Conservation (phyloP, 768 basidiomycete species). For the Hygrocybe punicea region DNA sequence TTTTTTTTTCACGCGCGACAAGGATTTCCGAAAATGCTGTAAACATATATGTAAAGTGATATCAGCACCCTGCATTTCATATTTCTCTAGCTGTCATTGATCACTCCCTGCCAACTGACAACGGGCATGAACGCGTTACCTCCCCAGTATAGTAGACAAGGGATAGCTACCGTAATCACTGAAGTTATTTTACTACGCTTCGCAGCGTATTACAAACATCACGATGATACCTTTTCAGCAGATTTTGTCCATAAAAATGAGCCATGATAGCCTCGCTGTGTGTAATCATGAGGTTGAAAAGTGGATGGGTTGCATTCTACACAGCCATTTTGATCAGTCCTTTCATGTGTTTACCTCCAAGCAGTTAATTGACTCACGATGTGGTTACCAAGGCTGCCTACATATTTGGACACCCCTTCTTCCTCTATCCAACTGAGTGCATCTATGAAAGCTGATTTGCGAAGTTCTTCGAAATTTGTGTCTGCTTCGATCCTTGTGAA, state of each 20-base stretch:
- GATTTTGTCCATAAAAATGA: constrained; percentile 65
- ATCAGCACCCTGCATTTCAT: too few relatives aligned
- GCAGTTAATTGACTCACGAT: constrained; percentile 44
- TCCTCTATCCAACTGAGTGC: constrained; percentile 68
- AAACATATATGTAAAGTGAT: too few relatives aligned
- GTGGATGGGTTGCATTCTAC: constrained; percentile 78
- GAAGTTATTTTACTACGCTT: too few relatives aligned
- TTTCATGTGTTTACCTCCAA: background rate
- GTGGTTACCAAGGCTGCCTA: constrained; percentile 61
- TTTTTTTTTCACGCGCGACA: too few relatives aligned
- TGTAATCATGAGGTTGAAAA: constrained; percentile 72
- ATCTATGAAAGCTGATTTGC: constrained; percentile 45
- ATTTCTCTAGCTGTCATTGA: too few relatives aligned
- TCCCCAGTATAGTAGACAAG: too few relatives aligned
- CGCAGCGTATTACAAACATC: too few relatives aligned
- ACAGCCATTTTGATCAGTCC: background rate
- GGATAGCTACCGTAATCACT: too few relatives aligned
- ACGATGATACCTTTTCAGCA: constrained; percentile 40
- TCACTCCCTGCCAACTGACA: too few relatives aligned
- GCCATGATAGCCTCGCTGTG: constrained; percentile 65
- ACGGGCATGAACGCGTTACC: too few relatives aligned
- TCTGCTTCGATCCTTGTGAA: constrained; percentile 2
- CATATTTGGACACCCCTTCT: constrained; percentile 49
- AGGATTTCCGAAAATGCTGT: too few relatives aligned
- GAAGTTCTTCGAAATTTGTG: constrained; percentile 29